These are phyloP conservation scores for Fraxinus latifolia DNA, from an alignment of 305 asterid genomes.

Conservation along the genomic window DNA sequence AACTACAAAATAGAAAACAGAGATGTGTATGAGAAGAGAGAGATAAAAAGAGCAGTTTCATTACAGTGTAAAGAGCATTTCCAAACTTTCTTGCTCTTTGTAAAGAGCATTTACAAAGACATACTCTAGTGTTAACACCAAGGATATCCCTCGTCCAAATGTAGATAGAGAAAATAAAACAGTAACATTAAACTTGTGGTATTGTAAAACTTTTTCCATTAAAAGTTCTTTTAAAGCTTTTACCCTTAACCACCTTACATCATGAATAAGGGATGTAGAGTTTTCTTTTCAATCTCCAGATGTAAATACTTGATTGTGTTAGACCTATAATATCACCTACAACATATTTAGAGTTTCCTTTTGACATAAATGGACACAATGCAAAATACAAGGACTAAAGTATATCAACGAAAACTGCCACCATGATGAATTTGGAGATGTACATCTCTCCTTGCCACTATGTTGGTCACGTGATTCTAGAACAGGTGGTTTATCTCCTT, in stretches of 20 bases:
- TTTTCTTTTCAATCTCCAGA: background rate
- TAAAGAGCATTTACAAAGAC: background rate
- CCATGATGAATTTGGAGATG: background rate
- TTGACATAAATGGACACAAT: background rate
- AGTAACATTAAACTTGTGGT: background rate
- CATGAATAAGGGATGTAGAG: background rate
- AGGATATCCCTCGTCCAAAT: background rate
- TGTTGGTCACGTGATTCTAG: background rate
- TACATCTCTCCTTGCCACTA: background rate
- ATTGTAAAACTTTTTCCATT: background rate
- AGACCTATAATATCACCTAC: background rate
- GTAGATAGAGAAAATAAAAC: background rate
- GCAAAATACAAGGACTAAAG: background rate
- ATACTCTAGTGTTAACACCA: background rate
- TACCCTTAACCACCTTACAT: background rate
- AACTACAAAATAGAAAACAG: conserved; percentile 47
- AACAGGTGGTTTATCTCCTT: background rate
- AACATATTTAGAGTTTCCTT: background rate
- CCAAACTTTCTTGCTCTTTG: conserved; percentile 1
- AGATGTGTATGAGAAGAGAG: background rate
- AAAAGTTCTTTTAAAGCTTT: background rate
- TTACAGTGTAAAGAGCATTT: background rate
- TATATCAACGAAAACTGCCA: background rate
- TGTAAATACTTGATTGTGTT: background rate
- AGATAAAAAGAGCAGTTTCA: background rate